Evolutionary conservation across 1,284 basidiomycete species (phyloP).

Genomic region (Puccinia hordei): DNA sequence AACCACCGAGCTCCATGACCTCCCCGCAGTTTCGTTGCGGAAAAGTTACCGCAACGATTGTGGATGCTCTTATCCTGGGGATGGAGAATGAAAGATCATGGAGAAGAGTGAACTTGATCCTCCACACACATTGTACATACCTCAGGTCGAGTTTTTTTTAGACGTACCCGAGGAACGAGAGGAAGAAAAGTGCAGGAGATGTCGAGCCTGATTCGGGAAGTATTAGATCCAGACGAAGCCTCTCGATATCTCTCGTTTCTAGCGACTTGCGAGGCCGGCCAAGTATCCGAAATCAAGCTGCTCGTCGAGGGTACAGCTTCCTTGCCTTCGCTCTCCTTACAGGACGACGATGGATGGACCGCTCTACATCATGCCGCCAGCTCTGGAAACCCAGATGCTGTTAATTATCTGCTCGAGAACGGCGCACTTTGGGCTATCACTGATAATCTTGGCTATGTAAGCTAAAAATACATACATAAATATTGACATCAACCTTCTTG

Average conservation of each 20-base stretch:
- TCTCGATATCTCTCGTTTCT: background rate
- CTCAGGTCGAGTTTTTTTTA: no score
- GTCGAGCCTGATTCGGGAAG: background rate
- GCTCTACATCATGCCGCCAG: conserved; percentile 37
- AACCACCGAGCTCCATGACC: no score
- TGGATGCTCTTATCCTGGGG: no score
- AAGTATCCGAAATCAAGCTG: background rate
- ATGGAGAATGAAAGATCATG: no score
- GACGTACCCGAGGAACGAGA: no score
- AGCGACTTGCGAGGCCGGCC: background rate
- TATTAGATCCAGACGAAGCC: background rate
- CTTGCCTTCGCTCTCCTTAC: conserved; percentile 28
- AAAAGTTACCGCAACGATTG: no score
- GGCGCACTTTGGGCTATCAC: conserved; percentile 41
- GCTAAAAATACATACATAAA: no score
- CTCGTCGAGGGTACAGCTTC: background rate
- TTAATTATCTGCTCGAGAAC: background rate
- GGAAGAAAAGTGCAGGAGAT: no score
- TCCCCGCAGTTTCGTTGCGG: no score
- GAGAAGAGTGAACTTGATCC: no score
- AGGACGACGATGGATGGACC: conserved; percentile 47
- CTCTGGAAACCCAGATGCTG: background rate
- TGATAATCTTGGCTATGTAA: conserved; percentile 40
- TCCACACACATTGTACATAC: no score
- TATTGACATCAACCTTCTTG: no score